A percentile compares a stretch with the other conserved stretches of the same genome.
Conservation (phyloP, 2,329 filamentous ascomycete genomes). For the Cladosporium phlei region DNA sequence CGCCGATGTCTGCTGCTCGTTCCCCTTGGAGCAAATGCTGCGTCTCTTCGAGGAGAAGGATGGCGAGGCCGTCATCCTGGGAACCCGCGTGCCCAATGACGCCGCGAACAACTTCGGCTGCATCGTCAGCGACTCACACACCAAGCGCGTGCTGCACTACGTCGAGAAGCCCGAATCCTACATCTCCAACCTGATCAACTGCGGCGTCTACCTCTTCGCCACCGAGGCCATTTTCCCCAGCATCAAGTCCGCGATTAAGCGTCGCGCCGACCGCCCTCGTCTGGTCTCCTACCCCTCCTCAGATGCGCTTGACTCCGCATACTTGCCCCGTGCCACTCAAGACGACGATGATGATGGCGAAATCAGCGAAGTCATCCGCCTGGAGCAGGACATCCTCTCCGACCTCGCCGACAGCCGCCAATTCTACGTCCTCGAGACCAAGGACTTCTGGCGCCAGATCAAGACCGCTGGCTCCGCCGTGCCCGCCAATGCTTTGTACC, state of each 20-base stretch:
- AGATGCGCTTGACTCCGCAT: slow-evolving; percentile 73
- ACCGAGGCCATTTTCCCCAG: slow-evolving; percentile 95
- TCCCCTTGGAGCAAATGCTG: slow-evolving; percentile 93
- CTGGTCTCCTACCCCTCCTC: slow-evolving; percentile 93
- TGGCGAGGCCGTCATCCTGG: slow-evolving; percentile 92
- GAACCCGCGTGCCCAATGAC: slow-evolving; percentile 84
- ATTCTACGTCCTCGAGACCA: slow-evolving; percentile 97
- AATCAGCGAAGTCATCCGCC: slow-evolving; percentile 80
- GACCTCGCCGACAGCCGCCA: slow-evolving; percentile 95
- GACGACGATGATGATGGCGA: slow-evolving; percentile 69
- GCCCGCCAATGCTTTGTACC: slow-evolving; percentile 91
- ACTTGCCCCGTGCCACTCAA: slow-evolving; percentile 51
- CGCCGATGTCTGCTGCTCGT: slow-evolving; percentile 97
- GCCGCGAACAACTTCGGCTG: slow-evolving; percentile 95
- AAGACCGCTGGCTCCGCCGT: slow-evolving; percentile 97
- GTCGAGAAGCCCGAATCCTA: slow-evolving; percentile 98
- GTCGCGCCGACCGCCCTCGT: slow-evolving; percentile 83
- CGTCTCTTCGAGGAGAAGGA: slow-evolving; percentile 90
- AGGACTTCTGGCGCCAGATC: slow-evolving; percentile 99
- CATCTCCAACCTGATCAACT: slow-evolving; percentile 98
- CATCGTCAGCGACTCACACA: slow-evolving; percentile 91
- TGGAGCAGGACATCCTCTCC: slow-evolving; percentile 94
- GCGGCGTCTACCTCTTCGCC: slow-evolving; percentile 94
- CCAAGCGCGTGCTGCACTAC: slow-evolving; percentile 93
- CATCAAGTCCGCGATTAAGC: slow-evolving; percentile 91